Percentiles rank a stretch among this genome's conserved stretches.
phyloP scores from a whole-genome alignment of 1,139 yeast genomes.

The Kodamaea arcana region DNA sequence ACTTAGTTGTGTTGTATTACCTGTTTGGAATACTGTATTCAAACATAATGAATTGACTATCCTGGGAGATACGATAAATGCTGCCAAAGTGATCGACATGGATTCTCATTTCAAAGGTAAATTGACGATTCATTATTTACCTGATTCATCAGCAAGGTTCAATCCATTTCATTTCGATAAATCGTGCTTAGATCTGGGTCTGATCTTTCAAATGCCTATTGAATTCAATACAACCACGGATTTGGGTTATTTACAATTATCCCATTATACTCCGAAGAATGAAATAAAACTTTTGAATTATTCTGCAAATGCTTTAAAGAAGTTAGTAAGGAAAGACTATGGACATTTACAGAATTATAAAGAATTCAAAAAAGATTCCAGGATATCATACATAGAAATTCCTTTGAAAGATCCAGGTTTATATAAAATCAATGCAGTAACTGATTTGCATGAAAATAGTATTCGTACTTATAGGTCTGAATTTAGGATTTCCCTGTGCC shows the following conservation, averaged over 20 bases:
- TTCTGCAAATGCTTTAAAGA: conserved; percentile 52
- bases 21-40: conserved; percentile 47
- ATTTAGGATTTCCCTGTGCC: conserved; percentile 71
- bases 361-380: conserved; percentile 23
- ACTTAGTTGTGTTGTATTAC: conserved; percentile 28
- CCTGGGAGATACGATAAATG: conserved; percentile 50
- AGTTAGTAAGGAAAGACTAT: conserved; percentile 40
- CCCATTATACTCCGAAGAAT: conserved; percentile 55
- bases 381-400: conserved; percentile 46
- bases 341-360: conserved; percentile 26
- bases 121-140: conserved; percentile 80
- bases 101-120: conserved; percentile 79
- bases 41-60: conserved; percentile 61
- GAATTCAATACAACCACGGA: conserved; percentile 78
- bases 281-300: conserved; percentile 48
- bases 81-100: conserved; percentile 50
- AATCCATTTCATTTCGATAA: conserved; percentile 65
- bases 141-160: conserved; percentile 83
- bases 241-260: conserved; percentile 63
- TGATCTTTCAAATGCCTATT: conserved; percentile 54
- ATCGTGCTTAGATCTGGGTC: conserved; percentile 51
- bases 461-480: conserved; percentile 65
- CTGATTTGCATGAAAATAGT: conserved; percentile 59
- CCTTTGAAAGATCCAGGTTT: conserved; percentile 70
- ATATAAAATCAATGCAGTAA: conserved; percentile 62